Conservation (phyloP, 2,329 filamentous ascomycete species). For the Exserohilum rostratum region DNA sequence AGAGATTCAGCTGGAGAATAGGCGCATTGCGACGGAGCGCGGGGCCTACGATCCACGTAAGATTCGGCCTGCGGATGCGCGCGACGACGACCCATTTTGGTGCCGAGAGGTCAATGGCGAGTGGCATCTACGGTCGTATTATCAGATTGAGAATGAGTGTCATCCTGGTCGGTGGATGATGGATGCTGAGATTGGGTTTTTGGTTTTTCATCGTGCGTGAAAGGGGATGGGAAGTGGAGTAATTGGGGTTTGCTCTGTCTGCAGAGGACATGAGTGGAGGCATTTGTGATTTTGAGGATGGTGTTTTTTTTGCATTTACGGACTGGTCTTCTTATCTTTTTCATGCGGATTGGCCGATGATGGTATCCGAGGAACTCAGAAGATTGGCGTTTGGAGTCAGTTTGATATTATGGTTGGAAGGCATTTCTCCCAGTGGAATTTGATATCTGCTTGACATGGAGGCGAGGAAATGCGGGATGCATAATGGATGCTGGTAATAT, state of each 20-base stretch:
- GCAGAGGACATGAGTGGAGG: no score
- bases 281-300: no score
- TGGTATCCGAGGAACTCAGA: background rate
- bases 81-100: conserved; percentile 46
- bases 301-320: background rate
- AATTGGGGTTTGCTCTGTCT: background rate
- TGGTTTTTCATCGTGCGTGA: conserved; percentile 43
- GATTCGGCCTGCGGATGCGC: conserved; percentile 43
- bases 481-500: background rate
- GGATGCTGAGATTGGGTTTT: conserved; percentile 41
- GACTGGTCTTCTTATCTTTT: background rate
- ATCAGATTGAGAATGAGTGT: conserved; percentile 48
- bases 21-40: conserved; percentile 38
- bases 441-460: background rate
- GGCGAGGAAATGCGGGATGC: background rate
- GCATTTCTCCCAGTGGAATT: background rate
- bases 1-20: conserved; percentile 40
- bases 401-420: background rate
- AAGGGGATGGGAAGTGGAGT: background rate
- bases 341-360: background rate
- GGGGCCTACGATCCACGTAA: conserved; percentile 38
- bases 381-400: background rate
- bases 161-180: conserved; percentile 47
- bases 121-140: conserved; percentile 44
- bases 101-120: conserved; percentile 46